Conservation (phyloP, 2,329 filamentous ascomycete species). For the Orbilia blumenaviensis region DNA sequence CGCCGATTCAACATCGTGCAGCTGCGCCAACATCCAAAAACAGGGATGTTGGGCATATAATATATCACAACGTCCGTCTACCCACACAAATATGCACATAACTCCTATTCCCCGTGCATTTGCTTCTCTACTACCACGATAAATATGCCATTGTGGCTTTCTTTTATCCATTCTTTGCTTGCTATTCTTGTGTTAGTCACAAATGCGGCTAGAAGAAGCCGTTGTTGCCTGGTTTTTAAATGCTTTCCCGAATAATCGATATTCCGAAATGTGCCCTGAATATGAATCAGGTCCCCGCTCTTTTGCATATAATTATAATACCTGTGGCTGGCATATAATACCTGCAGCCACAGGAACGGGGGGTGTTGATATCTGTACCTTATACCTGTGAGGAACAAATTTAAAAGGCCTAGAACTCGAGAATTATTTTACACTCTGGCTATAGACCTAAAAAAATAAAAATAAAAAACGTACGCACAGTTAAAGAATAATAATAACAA, state of each 20-base stretch:
- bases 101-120: background rate
- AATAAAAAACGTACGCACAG: background rate
- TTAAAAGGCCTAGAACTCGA: background rate
- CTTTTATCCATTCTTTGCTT: background rate
- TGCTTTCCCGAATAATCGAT: slow-evolving; percentile 7
- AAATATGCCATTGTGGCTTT: slow-evolving; percentile 12
- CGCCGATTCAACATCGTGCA: slow-evolving; percentile 50
- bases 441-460: background rate
- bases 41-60: slow-evolving; percentile 44
- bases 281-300: background rate
- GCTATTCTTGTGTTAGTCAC: slow-evolving; percentile 2
- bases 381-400: too few species aligned
- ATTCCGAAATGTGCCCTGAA: slow-evolving; percentile 22
- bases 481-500: too few species aligned
- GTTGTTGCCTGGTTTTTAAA: slow-evolving; percentile 13
- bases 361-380: too few species aligned
- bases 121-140: background rate
- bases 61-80: slow-evolving; percentile 20
- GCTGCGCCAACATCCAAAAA: slow-evolving; percentile 39
- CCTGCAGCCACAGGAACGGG: background rate
- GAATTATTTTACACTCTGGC: too few species aligned
- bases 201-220: background rate
- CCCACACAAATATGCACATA: background rate
- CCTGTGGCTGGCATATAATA: background rate
- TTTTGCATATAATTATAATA: background rate